Conservation (phyloP, 2,329 filamentous ascomycete genomes). For the Calonectria pseudoturangicola region DNA sequence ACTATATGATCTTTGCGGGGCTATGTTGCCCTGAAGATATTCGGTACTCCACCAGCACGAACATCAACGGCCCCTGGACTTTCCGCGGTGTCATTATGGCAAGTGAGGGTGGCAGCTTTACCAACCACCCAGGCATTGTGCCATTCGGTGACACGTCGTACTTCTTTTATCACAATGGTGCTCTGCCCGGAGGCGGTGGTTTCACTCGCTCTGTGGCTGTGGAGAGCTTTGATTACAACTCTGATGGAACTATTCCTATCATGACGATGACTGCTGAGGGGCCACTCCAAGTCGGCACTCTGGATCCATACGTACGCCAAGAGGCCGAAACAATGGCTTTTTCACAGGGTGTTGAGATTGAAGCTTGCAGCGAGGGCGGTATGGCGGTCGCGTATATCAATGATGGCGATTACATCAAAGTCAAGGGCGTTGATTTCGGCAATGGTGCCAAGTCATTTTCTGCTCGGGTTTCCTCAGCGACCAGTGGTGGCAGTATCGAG, state of each 20-base stretch:
- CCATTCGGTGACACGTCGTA: not conserved
- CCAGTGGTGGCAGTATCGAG: constrained; percentile 1
- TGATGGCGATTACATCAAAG: constrained; percentile 12
- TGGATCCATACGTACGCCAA: constrained; percentile 10
- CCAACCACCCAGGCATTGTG: not conserved
- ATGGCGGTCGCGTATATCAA: constrained; percentile 9
- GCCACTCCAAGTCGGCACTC: not conserved
- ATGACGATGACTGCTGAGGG: constrained; percentile 13
- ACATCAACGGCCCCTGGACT: constrained; percentile 9
- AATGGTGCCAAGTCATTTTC: not conserved
- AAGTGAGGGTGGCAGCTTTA: constrained; percentile 7
- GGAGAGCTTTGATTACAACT: constrained; percentile 16
- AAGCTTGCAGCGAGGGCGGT: constrained; percentile 9
- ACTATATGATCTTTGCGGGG: constrained; percentile 4
- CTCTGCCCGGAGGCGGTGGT: not conserved
- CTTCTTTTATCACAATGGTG: constrained; percentile 16
- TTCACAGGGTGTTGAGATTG: constrained; percentile 2
- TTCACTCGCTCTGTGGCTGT: constrained; percentile 11
- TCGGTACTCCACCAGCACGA: not conserved
- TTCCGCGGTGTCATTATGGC: constrained; percentile 13
- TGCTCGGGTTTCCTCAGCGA: not conserved
- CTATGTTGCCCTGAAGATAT: constrained; percentile 9
- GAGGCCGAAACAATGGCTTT: constrained; percentile 13
- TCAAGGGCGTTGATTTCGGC: constrained; percentile 5
- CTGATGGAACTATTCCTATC: not conserved